Evolutionary conservation across 495 filamentous ascomycete species (phyloP).

Genomic region (Aspergillus saccharolyticus): DNA sequence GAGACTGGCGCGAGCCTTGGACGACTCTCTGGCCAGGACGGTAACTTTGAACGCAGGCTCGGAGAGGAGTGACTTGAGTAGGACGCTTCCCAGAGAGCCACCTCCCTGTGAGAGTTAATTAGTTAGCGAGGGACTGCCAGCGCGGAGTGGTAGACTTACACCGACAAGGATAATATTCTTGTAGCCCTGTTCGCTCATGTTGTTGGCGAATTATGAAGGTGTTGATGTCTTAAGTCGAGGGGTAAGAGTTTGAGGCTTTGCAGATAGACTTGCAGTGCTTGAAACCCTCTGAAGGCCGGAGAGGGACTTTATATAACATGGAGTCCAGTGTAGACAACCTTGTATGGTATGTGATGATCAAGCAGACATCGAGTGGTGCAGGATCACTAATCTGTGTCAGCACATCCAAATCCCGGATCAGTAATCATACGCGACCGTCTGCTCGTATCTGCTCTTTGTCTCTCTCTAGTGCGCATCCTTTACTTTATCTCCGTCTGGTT

Average conservation of each 20-base stretch:
- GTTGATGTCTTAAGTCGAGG: no score
- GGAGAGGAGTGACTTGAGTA: conserved; percentile 7
- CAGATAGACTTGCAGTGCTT: no score
- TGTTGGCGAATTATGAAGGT: no score
- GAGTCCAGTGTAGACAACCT: no score
- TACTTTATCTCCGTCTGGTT: no score
- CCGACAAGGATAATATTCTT: conserved; percentile 8
- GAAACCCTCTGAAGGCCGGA: no score
- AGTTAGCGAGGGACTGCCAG: not conserved
- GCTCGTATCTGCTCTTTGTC: not conserved
- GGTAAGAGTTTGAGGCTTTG: no score
- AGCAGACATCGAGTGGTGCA: not conserved
- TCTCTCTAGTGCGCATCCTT: not conserved
- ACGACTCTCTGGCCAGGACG: conserved; percentile 2
- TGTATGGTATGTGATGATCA: no score
- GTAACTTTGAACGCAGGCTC: conserved; percentile 6
- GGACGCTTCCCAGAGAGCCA: conserved; percentile 7
- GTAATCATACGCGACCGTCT: not conserved
- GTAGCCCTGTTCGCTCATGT: conserved; percentile 1
- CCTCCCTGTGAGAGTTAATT: conserved; percentile 1
- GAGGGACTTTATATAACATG: no score
- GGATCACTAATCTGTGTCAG: not conserved
- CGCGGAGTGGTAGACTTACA: not conserved
- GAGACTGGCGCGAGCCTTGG: conserved; percentile 3
- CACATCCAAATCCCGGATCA: not conserved